Evolutionary conservation across 2,329 filamentous ascomycete genomes (phyloP), one percentile per base, ranked within the genome.

Genomic region (Diatrype stigma): DNA sequence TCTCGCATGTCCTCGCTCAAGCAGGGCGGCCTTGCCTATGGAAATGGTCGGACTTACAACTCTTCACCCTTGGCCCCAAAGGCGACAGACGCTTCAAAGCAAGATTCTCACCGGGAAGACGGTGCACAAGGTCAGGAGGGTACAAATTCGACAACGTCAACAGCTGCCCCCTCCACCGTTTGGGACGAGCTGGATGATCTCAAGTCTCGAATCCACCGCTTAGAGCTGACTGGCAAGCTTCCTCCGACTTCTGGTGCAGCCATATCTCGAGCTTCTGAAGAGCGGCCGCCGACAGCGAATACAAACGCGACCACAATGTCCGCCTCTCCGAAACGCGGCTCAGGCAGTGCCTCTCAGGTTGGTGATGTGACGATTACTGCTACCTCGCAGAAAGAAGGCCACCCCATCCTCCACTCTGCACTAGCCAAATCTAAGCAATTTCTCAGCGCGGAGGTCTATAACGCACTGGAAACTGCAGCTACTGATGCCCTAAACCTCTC

Each of bases 151-250:
- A 93, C 88, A 0, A 79, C 88, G 32, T 97, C 94, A 0, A 94
- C 90, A 1, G 91, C 87, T 1, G 90, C 90, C 1, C 90, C 92
- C 12, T 95, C 91, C 2, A 96, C 91, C 0, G 90, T 99, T 2
- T 99, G 94, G 94, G 94, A 97, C 66, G 94, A 99, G 69, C 73
- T 99, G 26, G 94, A 97, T 61, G 94, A 97, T 57, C 74, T 99
- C 45, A 97, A 97, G 68, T 94, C 90, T 38, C 84, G 94, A 28
- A 96, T 99, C 60, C 86, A 90, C 60, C 89, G 90, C 53, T 80
- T 99, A 10, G 94, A 97, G 68, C 71, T 95, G 59, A 95, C 90
- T 2, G 92, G 92, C 52, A 96, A 95, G 69, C 74, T 94, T 32
- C 91, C 92, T 0, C 75, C 89, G 1, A 91, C 89, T 2, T 93